Conservation (phyloP, 139 green algal species). For the Chlorella sp. region DNA sequence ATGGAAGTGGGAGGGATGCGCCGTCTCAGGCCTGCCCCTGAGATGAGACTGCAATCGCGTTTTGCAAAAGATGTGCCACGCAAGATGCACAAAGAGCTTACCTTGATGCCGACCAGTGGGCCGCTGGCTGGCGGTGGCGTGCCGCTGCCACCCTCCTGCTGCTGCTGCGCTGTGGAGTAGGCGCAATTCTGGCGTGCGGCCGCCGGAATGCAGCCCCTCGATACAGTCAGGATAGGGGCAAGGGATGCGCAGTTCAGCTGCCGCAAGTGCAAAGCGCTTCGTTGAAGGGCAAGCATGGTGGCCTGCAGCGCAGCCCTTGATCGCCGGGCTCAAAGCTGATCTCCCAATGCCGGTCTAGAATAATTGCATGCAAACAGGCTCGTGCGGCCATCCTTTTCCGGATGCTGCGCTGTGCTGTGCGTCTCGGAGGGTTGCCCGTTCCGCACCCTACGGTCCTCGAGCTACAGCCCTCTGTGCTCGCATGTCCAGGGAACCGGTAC, state of each 20-base stretch:
- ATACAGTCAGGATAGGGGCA: not conserved
- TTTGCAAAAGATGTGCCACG: too few species aligned
- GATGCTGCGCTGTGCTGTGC: too few species aligned
- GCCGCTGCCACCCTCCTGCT: not conserved
- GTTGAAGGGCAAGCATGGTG: not conserved
- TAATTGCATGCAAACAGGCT: not conserved
- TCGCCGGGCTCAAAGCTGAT: too few species aligned
- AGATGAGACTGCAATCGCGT: too few species aligned
- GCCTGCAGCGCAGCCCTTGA: too few species aligned
- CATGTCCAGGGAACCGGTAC: too few species aligned
- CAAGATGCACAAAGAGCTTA: conserved; percentile 1
- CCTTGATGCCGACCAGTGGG: conserved; percentile 42
- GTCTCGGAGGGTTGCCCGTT: too few species aligned
- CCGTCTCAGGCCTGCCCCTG: too few species aligned
- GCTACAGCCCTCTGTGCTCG: too few species aligned
- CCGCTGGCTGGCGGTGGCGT: conserved; percentile 11
- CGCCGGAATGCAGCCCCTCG: not conserved
- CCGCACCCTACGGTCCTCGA: too few species aligned
- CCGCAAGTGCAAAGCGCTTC: not conserved
- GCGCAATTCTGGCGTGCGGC: not conserved
- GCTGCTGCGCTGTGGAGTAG: conserved; percentile 1
- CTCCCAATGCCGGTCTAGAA: too few species aligned
- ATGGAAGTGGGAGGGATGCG: too few species aligned
- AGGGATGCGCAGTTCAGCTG: not conserved
- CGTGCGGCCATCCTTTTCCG: not conserved